Evolutionary conservation across 495 filamentous ascomycete species (phyloP), one percentile per base, ranked within the genome.

Genomic region (Daldinia grandis): DNA sequence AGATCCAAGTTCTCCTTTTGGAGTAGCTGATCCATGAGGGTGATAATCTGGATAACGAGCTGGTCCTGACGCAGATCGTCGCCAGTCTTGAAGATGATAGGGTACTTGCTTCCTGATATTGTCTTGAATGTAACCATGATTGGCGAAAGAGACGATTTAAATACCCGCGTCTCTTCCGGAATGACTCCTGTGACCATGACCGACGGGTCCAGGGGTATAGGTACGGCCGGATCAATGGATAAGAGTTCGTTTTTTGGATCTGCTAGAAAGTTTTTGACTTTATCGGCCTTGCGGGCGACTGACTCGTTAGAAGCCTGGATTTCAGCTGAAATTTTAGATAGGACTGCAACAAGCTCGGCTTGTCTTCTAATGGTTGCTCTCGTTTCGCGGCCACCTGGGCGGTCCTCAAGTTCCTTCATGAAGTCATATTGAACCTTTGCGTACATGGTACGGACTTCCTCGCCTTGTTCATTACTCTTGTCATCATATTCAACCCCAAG

Each of bases 51-150:
- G 67, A 99, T 96, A 51, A 98, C 94, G 0, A 99, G 87, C 78
- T 99, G 95, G 73, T 99, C 95, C 79, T 99, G 95, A 0, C 95
- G 92, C 40, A 99, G 86, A 75, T 99, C 95, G 74, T 99, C 95
- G 42, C 95, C 95, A 3, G 93, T 94, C 79, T 99, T 99, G 87
- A 98, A 98, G 50, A 98, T 89, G 57, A 99, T 89, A 17, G 93
- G 91, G 77, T 98, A 98, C 66, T 90, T 91, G 40, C 84, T 82
- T 4, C 91, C 91, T 5, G 88, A 86, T 1, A 86, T 83, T 0
- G 93, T 97, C 76, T 91, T 93, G 81, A 98, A 97, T 33, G 91
- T 91, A n/a, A 98, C 86, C 67, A 92, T 91, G 27, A 99, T 88
- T 1, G 95, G 95, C 44, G 91, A 92, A 7, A 99, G 82, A 5